These are phyloP conservation scores for Porcisia deanei DNA, from an alignment of 208 protist genomes.

Conservation along the genomic window DNA sequence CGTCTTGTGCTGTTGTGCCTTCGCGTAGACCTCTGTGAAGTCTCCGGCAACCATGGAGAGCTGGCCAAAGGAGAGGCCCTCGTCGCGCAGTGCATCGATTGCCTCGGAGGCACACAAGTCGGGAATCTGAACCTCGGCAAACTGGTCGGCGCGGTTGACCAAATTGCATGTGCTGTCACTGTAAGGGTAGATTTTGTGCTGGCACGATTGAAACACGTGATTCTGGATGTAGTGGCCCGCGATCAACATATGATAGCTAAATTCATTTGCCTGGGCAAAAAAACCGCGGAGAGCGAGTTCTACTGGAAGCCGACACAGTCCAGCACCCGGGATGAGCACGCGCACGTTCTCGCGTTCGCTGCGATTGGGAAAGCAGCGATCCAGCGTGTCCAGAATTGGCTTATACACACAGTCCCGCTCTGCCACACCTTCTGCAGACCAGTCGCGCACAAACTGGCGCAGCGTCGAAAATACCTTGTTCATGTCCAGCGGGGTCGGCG, in stretches of 20 bases:
- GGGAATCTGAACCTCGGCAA: conserved; percentile 88
- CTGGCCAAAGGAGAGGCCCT: conserved; percentile 66
- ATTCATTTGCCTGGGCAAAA: conserved; percentile 95
- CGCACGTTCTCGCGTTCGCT: conserved; percentile 47
- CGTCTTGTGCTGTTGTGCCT: conserved; percentile 68
- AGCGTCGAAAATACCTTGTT: conserved; percentile 96
- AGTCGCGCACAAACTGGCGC: conserved; percentile 96
- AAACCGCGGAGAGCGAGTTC: conserved; percentile 94
- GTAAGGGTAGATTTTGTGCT: conserved; percentile 93
- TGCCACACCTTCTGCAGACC: conserved; percentile 88
- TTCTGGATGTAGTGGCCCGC: conserved; percentile 97
- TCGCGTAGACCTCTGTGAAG: conserved; percentile 96
- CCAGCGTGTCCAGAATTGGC: conserved; percentile 85
- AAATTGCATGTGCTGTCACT: conserved; percentile 93
- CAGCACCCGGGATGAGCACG: conserved; percentile 89
- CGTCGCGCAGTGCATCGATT: conserved; percentile 63
- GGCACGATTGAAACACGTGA: conserved; percentile 69
- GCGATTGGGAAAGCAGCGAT: conserved; percentile 73
- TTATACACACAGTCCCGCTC: conserved; percentile 93
- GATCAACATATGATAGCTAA: conserved; percentile 98
- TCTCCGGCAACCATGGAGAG: conserved; percentile 98
- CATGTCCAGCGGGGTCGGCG: conserved; percentile 86
- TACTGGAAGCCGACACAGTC: conserved; percentile 94
- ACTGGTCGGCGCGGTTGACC: conserved; percentile 86
- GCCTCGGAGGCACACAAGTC: conserved; percentile 89